Percentiles rank a stretch among this genome's conserved stretches.
These are phyloP conservation scores for Arthrobotrys pseudoclavata DNA, from an alignment of 2,329 filamentous ascomycete species.

Conservation along the genomic window DNA sequence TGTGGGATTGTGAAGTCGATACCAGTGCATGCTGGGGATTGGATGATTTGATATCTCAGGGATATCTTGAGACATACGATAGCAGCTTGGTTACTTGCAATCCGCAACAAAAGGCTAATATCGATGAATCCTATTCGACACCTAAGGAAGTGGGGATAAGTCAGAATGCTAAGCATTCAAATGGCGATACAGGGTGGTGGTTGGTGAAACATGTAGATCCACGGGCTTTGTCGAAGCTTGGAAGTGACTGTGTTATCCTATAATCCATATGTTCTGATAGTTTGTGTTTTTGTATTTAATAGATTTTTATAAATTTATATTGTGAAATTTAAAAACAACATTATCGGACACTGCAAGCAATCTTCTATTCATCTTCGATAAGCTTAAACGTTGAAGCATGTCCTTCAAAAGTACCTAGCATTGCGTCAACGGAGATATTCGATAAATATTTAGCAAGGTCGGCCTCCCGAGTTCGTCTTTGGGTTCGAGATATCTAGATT, in stretches of 20 bases:
- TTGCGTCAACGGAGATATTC: too few relatives aligned
- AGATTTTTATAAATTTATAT: not conserved
- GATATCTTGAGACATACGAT: constrained; percentile 2
- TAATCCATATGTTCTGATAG: not conserved
- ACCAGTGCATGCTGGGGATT: not conserved
- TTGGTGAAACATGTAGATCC: constrained; percentile 19
- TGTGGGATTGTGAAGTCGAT: not conserved
- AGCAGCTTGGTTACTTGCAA: not conserved
- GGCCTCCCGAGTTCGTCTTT: too few relatives aligned
- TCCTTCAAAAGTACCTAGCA: too few relatives aligned
- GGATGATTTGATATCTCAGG: constrained; percentile 16
- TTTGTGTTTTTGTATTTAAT: not conserved
- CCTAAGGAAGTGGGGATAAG: not conserved
- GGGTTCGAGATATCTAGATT: too few relatives aligned
- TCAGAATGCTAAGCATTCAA: not conserved
- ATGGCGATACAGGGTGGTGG: constrained; percentile 13
- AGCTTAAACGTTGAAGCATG: too few relatives aligned
- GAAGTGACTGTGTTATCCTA: constrained; percentile 15
- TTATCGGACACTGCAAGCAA: too few relatives aligned
- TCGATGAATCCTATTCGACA: not conserved
- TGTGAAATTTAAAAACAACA: too few relatives aligned
- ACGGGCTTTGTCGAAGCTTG: constrained; percentile 1
- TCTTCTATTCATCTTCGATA: too few relatives aligned
- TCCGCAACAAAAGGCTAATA: not conserved
- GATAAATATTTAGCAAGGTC: too few relatives aligned